These are phyloP conservation scores for Hippophae rhamnoides DNA, from an alignment of 306 rosid species.

Conservation along the genomic window DNA sequence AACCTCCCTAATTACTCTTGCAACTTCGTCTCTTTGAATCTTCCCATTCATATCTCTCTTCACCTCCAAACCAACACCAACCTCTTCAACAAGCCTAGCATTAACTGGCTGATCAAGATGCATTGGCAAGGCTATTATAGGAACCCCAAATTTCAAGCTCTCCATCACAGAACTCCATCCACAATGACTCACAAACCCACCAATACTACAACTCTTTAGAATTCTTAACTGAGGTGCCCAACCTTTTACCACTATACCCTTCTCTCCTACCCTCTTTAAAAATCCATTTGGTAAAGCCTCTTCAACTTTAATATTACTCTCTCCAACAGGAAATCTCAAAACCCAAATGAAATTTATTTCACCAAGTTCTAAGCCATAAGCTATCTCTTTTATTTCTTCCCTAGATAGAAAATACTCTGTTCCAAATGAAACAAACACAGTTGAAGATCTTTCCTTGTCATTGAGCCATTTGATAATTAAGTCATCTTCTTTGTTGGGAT, in stretches of 20 bases:
- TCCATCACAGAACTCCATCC: slow-evolving; percentile 27
- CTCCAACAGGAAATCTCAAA: slow-evolving; percentile 16
- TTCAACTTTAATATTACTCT: background rate
- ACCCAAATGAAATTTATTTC: slow-evolving; percentile 22
- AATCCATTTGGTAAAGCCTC: slow-evolving; percentile 20
- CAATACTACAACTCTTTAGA: slow-evolving; percentile 3
- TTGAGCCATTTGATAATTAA: slow-evolving; percentile 11
- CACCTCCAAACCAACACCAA: slow-evolving; percentile 13
- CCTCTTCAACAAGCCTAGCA: slow-evolving; percentile 14
- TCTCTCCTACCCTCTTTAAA: slow-evolving; percentile 18
- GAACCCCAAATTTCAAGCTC: slow-evolving; percentile 25
- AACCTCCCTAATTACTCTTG: background rate
- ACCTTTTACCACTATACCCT: slow-evolving; percentile 18
- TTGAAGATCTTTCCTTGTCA: slow-evolving; percentile 3
- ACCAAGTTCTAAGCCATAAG: slow-evolving; percentile 20
- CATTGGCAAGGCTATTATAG: slow-evolving; percentile 23
- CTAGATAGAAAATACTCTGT: slow-evolving; percentile 20
- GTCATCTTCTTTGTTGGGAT: background rate
- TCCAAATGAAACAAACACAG: slow-evolving; percentile 24
- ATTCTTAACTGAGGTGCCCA: slow-evolving; percentile 20
- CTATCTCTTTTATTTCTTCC: slow-evolving; percentile 16
- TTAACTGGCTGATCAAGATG: slow-evolving; percentile 19
- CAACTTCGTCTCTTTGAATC: slow-evolving; percentile 1
- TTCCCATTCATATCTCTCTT: slow-evolving; percentile 2
- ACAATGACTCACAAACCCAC: slow-evolving; percentile 26